Percentiles rank a stretch among this genome's conserved stretches.
phyloP scores from a whole-genome alignment of 1,284 basidiomycete species.

The Bjerkandera adusta region DNA sequence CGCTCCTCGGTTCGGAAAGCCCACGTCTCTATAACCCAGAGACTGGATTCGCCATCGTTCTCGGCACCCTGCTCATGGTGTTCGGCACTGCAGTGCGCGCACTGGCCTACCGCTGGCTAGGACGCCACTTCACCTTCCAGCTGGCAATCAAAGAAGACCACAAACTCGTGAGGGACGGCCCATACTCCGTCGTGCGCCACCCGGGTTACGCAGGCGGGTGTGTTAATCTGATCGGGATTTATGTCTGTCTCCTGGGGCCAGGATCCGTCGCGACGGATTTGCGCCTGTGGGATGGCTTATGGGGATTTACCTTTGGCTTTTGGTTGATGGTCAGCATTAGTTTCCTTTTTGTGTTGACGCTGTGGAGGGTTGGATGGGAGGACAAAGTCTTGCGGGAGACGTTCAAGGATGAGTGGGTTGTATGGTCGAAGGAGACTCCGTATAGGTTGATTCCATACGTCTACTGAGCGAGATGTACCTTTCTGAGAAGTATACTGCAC shows the following conservation, averaged over 20 bases:
- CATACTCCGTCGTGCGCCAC: constrained; percentile 8
- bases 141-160: constrained; percentile 6
- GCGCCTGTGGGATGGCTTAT: not conserved
- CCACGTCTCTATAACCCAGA: no score
- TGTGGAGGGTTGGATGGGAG: constrained; percentile 2
- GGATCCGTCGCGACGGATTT: constrained; percentile 2
- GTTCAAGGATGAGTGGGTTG: constrained; percentile 12
- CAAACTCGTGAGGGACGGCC: constrained; percentile 7
- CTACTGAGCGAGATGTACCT: no score
- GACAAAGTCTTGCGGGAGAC: constrained; percentile 4
- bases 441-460: constrained; percentile 9
- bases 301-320: not conserved
- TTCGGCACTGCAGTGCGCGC: not conserved
- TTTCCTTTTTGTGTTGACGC: not conserved
- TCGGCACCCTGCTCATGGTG: not conserved
- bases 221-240: not conserved
- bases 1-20: no score
- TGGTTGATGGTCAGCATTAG: not conserved
- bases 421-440: constrained; percentile 7
- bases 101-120: not conserved
- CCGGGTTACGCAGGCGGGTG: constrained; percentile 1
- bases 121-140: constrained; percentile 7
- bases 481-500: no score
- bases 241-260: not conserved
- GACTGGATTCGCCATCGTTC: no score